Percentiles rank a stretch among this genome's conserved stretches.
Evolutionary conservation across 164 flowering plant species (phyloP).

Genomic region (Taxillus chinensis): DNA sequence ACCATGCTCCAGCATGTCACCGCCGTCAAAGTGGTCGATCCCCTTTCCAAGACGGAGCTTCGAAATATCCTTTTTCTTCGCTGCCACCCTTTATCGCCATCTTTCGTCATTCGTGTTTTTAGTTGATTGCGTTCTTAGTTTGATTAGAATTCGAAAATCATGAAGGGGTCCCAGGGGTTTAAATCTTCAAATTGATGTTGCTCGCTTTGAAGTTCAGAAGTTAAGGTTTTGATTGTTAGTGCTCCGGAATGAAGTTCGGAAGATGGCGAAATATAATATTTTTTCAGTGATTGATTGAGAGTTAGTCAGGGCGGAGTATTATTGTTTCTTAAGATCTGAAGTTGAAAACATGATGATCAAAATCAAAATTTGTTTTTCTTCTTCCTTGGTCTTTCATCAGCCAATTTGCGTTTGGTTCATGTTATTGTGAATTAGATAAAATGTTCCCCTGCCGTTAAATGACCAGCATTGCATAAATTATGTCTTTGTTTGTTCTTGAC

Average conservation of each 20-base stretch:
- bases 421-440: background rate
- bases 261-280: too few relatives aligned
- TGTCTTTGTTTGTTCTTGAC: constrained; percentile 32
- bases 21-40: constrained; percentile 39
- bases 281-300: too few relatives aligned
- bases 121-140: background rate
- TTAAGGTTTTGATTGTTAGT: too few relatives aligned
- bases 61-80: constrained; percentile 61
- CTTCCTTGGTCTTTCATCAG: background rate
- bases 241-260: too few relatives aligned
- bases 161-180: background rate
- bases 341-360: too few relatives aligned
- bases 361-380: background rate
- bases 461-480: background rate
- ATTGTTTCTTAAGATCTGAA: too few relatives aligned
- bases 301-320: too few relatives aligned
- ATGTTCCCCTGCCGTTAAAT: background rate
- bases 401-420: background rate
- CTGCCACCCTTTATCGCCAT: background rate
- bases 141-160: too few relatives aligned
- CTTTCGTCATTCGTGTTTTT: background rate
- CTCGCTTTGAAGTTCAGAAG: too few relatives aligned
- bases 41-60: constrained; percentile 26
- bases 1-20: constrained; percentile 30
- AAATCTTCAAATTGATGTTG: too few relatives aligned